phyloP scores from a whole-genome alignment of 345 rosid genomes.

The Pugionium dolabratum region DNA sequence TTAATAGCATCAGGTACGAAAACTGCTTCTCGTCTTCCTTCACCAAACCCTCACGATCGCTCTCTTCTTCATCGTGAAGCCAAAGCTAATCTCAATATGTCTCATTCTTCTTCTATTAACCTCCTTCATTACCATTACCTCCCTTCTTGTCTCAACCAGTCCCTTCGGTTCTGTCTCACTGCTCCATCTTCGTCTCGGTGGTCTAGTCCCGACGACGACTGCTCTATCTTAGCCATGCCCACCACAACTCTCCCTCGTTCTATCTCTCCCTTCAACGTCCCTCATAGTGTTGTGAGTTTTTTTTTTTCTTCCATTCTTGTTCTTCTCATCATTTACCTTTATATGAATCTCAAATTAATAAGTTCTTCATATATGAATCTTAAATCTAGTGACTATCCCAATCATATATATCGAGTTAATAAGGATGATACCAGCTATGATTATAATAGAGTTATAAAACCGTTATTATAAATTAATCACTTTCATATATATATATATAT shows the following conservation, averaged over 20 bases:
- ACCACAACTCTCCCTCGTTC: constrained; percentile 36
- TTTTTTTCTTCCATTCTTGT: constrained; percentile 4
- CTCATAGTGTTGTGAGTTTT: constrained; percentile 40
- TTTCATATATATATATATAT: too few species aligned
- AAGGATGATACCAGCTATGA: neutral
- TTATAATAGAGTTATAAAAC: neutral
- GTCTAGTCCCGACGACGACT: constrained; percentile 20
- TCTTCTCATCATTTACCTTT: neutral
- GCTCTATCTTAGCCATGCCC: constrained; percentile 34
- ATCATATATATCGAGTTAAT: neutral
- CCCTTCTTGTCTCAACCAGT: constrained; percentile 33
- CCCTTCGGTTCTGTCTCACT: constrained; percentile 24
- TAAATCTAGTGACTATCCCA: neutral
- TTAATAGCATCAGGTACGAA: constrained; percentile 48
- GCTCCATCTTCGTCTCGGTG: constrained; percentile 41
- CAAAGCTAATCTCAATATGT: constrained; percentile 31
- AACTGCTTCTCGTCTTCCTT: constrained; percentile 61
- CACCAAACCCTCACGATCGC: constrained; percentile 40
- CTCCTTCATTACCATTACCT: constrained; percentile 43
- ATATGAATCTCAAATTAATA: neutral
- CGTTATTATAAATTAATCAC: too few species aligned
- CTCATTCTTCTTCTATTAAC: constrained; percentile 42
- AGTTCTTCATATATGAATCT: neutral
- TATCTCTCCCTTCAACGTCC: constrained; percentile 27
- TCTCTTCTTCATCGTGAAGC: constrained; percentile 53